phyloP scores from a whole-genome alignment of 208 protist genomes.

The Strigomonas galati region DNA sequence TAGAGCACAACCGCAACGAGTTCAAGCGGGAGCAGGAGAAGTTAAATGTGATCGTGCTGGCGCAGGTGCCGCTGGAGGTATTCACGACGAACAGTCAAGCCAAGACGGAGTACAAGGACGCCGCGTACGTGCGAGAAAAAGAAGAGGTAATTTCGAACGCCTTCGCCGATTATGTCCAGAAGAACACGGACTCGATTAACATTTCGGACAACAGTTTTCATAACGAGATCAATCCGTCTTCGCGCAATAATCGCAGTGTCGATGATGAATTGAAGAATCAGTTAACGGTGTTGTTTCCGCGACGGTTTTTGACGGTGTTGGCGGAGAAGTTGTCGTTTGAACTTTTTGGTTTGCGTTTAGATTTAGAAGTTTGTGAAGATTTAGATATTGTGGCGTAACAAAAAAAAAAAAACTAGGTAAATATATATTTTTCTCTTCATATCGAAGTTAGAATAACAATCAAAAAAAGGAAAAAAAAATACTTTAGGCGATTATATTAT shows the following conservation, averaged over 20 bases:
- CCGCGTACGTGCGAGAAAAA: not conserved
- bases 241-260: not conserved
- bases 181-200: not conserved
- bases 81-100: not conserved
- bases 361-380: conserved; percentile 77
- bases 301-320: conserved; percentile 61
- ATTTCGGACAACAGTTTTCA: not conserved
- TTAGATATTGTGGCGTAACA: conserved; percentile 38
- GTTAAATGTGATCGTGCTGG: not conserved
- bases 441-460: not conserved
- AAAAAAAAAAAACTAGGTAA: conserved; percentile 11
- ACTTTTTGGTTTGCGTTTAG: conserved; percentile 54
- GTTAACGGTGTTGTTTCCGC: conserved; percentile 45
- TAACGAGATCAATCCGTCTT: not conserved
- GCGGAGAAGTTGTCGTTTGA: conserved; percentile 53
- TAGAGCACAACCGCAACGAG: not conserved
- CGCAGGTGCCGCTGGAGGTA: not conserved
- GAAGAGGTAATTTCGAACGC: not conserved
- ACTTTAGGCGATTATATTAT: no score
- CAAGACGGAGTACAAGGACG: not conserved
- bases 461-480: conserved; percentile 3
- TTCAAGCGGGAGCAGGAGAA: not conserved
- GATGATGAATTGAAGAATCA: conserved; percentile 3
- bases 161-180: not conserved
- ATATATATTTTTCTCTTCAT: conserved; percentile 18